Evolutionary conservation across 176 grass and related monocot species (phyloP).

Genomic region (Musa itinerans): DNA sequence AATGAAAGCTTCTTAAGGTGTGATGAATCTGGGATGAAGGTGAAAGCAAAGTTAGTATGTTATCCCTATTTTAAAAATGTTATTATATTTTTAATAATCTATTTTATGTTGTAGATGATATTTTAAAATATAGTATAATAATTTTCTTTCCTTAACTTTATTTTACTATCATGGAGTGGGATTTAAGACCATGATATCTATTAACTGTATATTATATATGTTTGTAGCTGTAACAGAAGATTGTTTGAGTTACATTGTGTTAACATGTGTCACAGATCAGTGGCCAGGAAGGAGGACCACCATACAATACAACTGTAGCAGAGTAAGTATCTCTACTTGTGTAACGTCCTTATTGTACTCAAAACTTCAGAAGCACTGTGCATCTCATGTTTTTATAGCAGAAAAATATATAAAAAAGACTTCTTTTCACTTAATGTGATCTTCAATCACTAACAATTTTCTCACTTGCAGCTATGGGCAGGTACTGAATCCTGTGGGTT

Average conservation of each 20-base stretch:
- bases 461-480: constrained; percentile 28
- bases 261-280: constrained; percentile 13
- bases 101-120: too few species aligned
- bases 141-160: too few species aligned
- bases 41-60: too few species aligned
- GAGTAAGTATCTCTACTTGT: constrained; percentile 23
- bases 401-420: background rate
- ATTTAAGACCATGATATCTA: background rate
- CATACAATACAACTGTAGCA: constrained; percentile 32
- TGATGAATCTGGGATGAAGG: too few species aligned
- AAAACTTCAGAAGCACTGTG: background rate
- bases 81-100: too few species aligned
- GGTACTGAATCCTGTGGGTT: constrained; percentile 35
- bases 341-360: background rate
- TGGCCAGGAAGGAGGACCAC: constrained; percentile 32
- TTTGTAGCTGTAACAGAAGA: background rate
- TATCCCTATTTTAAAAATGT: too few species aligned
- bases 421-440: background rate
- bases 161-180: background rate
- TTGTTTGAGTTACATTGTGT: background rate
- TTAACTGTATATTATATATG: background rate
- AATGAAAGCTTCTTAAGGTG: too few species aligned
- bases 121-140: too few species aligned
- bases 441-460: background rate
- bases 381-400: background rate